Conservation (phyloP, 345 rosid species). For the Linum lewisii region DNA sequence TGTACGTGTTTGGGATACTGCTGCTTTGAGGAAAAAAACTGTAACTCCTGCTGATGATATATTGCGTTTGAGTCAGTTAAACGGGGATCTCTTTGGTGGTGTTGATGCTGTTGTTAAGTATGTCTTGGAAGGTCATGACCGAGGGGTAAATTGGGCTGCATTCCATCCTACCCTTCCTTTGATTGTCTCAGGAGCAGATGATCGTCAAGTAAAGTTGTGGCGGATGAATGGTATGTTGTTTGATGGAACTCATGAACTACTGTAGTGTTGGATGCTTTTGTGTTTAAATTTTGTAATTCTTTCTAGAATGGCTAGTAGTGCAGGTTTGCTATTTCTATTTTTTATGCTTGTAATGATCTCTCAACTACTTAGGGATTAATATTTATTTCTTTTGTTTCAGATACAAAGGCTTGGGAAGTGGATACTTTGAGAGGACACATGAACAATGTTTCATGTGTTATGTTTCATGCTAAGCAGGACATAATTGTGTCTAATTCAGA, state of each 20-base stretch:
- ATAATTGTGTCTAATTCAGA: no score
- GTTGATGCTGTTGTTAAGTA: no score
- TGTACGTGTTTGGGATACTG: constrained; percentile 96
- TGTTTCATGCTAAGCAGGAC: no score
- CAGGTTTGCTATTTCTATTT: not conserved
- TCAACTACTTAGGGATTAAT: not conserved
- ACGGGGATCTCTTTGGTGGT: constrained; percentile 85
- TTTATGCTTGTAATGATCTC: not conserved
- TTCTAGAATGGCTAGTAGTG: not conserved
- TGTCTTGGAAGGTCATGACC: constrained; percentile 96
- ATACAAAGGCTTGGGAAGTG: constrained; percentile 99
- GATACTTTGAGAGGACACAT: no score
- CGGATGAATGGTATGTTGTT: constrained; percentile 74
- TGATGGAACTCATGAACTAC: not conserved
- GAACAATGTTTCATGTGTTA: no score
- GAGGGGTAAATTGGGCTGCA: constrained; percentile 99
- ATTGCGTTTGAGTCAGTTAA: constrained; percentile 83
- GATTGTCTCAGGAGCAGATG: constrained; percentile 98
- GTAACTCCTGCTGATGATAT: constrained; percentile 90
- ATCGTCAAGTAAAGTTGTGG: no score
- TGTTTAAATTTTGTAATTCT: not conserved
- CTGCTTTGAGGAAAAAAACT: constrained; percentile 73
- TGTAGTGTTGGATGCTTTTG: not conserved
- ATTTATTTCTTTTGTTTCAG: constrained; percentile 32
- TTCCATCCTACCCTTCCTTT: constrained; percentile 93